Evolutionary conservation across 176 grass and related monocot species (phyloP), one percentile per base, ranked within the genome.

Genomic region (Carex pumila): DNA sequence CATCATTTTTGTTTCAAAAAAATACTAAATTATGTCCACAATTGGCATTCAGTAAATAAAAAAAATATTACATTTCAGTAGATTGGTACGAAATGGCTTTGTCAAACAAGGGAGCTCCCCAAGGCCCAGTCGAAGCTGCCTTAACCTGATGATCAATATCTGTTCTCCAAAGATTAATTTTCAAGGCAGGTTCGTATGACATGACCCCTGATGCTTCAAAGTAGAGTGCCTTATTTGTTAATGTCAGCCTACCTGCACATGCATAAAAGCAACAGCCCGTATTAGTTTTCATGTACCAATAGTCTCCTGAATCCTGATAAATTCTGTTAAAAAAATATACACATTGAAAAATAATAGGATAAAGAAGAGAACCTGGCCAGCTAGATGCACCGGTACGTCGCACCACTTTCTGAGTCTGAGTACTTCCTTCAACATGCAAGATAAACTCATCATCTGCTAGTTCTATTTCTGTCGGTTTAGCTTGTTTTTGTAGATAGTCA

Each of bases 211-310:
- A 94, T 65, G 89, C 86, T 84, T 98, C 95, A 61, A 98, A 98
- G 64, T 98, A 98, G 10, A 98, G 59, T 12, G 92, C 92, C 64
- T 93, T 89, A 87, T 93, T 98, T 21, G 95, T 98, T 57, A 93
- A 88, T 82, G 88, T 94, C 32, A 90, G 73, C 71, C 95, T 94
- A 59, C 95, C 95, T 98, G 65, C 34, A 64, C 29, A 74, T 80
- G 41, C 18, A 73, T 17, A 63, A 78, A 62, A 45, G 37, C 5
- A 13, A 21, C 56, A 17, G 10, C 49, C 71, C 31, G 53, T 25
- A 4, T 47, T 63, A 76, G 13, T 12, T 50, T 72, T 72, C 18
- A 19, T 9, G 10, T 3, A 17, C 58, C 14, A 75, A 72, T 36
- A 3, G 25, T 75, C 15, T 50, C 39, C 22, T n/a, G 52, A 61